phyloP scores from a whole-genome alignment of 192 early-diverging fungal genomes.

The Rhizophagus prolifer region DNA sequence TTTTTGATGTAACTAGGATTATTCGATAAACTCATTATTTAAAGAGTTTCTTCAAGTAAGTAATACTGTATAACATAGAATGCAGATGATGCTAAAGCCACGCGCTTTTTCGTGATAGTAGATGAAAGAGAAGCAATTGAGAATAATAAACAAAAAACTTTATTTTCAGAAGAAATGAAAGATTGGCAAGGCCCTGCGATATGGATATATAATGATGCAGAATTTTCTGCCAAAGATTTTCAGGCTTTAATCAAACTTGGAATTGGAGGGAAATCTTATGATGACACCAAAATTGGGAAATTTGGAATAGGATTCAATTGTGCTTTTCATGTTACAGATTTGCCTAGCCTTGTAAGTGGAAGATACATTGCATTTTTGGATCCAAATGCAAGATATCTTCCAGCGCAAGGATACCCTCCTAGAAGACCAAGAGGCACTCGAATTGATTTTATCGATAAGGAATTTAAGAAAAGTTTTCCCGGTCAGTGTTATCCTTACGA shows the following conservation, averaged over 20 bases:
- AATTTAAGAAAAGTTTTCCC: background rate
- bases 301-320: conserved; percentile 24
- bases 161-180: conserved; percentile 9
- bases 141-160: background rate
- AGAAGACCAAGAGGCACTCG: background rate
- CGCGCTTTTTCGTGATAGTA: conserved; percentile 13
- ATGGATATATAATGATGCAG: conserved; percentile 30
- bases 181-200: conserved; percentile 34
- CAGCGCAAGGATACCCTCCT: background rate
- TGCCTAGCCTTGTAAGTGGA: conserved; percentile 32
- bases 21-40: background rate
- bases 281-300: background rate
- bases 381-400: conserved; percentile 27
- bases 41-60: conserved; percentile 2
- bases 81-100: conserved; percentile 27
- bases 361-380: conserved; percentile 27
- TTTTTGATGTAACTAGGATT: background rate
- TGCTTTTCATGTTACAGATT: conserved; percentile 26
- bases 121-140: background rate
- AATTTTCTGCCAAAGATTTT: conserved; percentile 24
- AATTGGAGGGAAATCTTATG: conserved; percentile 14
- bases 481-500: background rate
- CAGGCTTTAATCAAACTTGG: conserved; percentile 21
- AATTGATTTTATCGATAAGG: background rate
- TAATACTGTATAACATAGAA: background rate